A percentile compares a stretch with the other conserved stretches of the same genome.
Conservation (phyloP, 768 basidiomycete species). For the Lanmaoa rubissima region DNA sequence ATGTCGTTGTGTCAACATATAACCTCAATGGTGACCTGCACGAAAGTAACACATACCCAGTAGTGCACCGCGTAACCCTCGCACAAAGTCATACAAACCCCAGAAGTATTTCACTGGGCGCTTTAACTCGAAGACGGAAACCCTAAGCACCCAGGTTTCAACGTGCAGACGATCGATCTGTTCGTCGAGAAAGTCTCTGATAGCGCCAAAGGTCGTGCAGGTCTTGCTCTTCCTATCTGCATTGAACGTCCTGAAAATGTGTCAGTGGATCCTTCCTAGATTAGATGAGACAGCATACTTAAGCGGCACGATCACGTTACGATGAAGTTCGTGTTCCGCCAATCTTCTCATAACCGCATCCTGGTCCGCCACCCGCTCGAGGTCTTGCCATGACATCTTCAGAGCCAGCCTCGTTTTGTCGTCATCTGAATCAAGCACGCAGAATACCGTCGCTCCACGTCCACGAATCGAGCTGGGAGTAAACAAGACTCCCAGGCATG, state of each 20-base stretch:
- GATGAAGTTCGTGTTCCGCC: background rate
- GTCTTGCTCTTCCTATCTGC: background rate
- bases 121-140: slow-evolving; percentile 5
- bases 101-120: slow-evolving; percentile 16
- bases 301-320: background rate
- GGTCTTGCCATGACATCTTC: slow-evolving; percentile 12
- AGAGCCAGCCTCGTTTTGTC: background rate
- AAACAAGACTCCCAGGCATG: slow-evolving; percentile 1
- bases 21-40: too few species aligned
- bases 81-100: slow-evolving; percentile 20
- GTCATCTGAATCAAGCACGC: background rate
- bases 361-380: background rate
- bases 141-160: slow-evolving; percentile 2
- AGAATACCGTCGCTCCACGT: slow-evolving; percentile 7
- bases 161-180: background rate
- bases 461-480: slow-evolving; percentile 13
- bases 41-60: slow-evolving; percentile 4
- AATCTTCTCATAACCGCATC: background rate
- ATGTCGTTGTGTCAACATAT: too few species aligned
- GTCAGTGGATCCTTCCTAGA: background rate
- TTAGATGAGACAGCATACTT: background rate
- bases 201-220: background rate
- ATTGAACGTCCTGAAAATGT: background rate
- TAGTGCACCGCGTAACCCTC: slow-evolving; percentile 12
- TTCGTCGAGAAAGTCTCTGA: slow-evolving; percentile 5